These are phyloP conservation scores for Globisporangium viniferum DNA, from an alignment of 352 stramenopile genomes.

Conservation along the genomic window DNA sequence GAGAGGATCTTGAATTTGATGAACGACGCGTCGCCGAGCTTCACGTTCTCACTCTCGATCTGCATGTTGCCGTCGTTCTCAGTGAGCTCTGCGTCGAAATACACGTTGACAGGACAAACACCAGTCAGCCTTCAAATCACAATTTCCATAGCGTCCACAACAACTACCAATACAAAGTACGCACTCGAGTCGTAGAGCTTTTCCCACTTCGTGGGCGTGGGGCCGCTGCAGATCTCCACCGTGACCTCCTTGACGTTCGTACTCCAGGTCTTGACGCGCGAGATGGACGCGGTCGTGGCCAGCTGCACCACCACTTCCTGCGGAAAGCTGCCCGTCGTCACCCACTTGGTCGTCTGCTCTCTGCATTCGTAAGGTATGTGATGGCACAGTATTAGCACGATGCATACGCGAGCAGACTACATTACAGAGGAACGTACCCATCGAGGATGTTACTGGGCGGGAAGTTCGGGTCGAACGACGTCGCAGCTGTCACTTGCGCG, in stretches of 20 bases:
- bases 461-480: conserved; percentile 68
- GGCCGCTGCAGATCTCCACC: conserved; percentile 64
- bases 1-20: conserved; percentile 85
- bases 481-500: conserved; percentile 75
- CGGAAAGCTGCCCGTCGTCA: conserved; percentile 78
- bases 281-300: conserved; percentile 71
- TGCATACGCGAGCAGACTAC: neutral
- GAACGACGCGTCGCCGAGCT: conserved; percentile 70
- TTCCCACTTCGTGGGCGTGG: conserved; percentile 77
- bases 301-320: conserved; percentile 82
- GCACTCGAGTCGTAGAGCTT: conserved; percentile 73
- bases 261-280: conserved; percentile 77
- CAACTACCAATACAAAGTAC: conserved; percentile 6
- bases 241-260: conserved; percentile 69
- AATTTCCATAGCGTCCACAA: neutral
- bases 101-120: neutral
- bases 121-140: neutral
- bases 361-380: conserved; percentile 22
- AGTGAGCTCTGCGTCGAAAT: conserved; percentile 45
- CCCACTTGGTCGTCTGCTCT: conserved; percentile 74
- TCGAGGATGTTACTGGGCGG: conserved; percentile 79
- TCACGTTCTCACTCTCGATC: conserved; percentile 71
- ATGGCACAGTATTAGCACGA: neutral
- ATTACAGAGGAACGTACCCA: conserved; percentile 33
- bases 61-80: conserved; percentile 84